Evolutionary conservation across 2,329 filamentous ascomycete species (phyloP).

Genomic region (Colletotrichum orchidophilum): DNA sequence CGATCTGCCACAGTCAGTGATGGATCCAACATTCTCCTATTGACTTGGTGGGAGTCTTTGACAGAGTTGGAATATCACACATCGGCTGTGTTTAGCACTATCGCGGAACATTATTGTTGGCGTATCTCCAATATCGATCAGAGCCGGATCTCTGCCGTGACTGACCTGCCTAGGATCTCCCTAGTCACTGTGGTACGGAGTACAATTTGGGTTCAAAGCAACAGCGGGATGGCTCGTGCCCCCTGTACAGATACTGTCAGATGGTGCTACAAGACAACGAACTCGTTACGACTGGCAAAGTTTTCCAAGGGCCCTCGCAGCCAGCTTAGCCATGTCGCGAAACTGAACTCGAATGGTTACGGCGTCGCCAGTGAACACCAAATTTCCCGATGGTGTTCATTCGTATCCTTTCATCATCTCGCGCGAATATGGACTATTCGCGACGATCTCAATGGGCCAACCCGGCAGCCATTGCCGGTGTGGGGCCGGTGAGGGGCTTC

Average conservation of each 20-base stretch:
- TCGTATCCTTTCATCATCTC: background rate
- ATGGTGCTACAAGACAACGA: conserved; percentile 7
- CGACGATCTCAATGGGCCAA: conserved; percentile 14
- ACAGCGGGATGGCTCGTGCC: conserved; percentile 14
- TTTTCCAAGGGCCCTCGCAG: background rate
- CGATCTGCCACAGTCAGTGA: background rate
- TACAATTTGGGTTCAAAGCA: background rate
- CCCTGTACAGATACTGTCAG: conserved; percentile 4
- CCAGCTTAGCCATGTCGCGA: background rate
- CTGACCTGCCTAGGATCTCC: background rate
- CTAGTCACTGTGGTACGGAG: background rate
- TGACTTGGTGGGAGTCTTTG: background rate
- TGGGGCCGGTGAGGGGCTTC: conserved; percentile 12
- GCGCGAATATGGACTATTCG: background rate
- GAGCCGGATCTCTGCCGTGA: background rate
- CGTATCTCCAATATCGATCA: background rate
- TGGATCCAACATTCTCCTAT: background rate
- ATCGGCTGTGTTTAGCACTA: background rate
- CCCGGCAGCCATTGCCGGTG: background rate
- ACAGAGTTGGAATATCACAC: background rate
- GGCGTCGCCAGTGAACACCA: background rate
- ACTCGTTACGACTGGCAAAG: conserved; percentile 20
- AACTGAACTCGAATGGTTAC: background rate
- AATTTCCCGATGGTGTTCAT: conserved; percentile 3
- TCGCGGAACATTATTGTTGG: background rate